Evolutionary conservation across 768 basidiomycete genomes (phyloP), one percentile per base, ranked within the genome.

Genomic region (Amanita muscaria): DNA sequence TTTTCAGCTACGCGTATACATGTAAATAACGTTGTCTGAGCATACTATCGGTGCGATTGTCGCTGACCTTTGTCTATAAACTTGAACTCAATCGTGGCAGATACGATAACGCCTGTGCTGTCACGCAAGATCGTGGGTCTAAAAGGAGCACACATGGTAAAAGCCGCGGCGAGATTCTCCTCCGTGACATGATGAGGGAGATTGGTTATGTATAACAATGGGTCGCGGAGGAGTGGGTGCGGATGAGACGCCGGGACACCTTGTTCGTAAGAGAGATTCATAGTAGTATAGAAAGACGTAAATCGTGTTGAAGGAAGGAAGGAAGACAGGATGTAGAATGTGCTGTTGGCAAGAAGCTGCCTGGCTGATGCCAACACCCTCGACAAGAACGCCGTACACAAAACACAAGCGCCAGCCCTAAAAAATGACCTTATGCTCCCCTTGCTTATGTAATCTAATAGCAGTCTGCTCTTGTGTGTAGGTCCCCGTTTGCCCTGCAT

Each of bases 171-270:
- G 18, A 91, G 70, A 53, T 79, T 80, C 56, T 86, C 80, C 62
- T 91, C 88, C 42, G 78, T 67, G 41, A 88, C 74, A 63, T 74
- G 78, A 27, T 79, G 64, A 4, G 89, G 83, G 33, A 91, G 63
- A 61, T 79, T 82, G 18, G 88, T 77, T 62, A 91, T 80, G 67
- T 88, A 83, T 36, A 91, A 69, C 49, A 86, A 58, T 15, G 88
- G 85, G 57, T 90, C 86, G 58, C 84, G 83, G 52, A 91, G 76
- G 65, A 87, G 89, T 24, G 88, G 88, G 57, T 91, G 88, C 44
- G 75, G 74, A 52, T 79, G 68, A 12, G 71, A 69, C 30, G 56
- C 51, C 56, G 11, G 51, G 12, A 22, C 11, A 38, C 59, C 53
- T 44, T 60, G 61, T 53, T 57, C 54, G 63, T 67, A 70, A 52